These are phyloP conservation scores for Trichoderma cornu-damae DNA, from an alignment of 2,329 filamentous ascomycete genomes.

Conservation along the genomic window DNA sequence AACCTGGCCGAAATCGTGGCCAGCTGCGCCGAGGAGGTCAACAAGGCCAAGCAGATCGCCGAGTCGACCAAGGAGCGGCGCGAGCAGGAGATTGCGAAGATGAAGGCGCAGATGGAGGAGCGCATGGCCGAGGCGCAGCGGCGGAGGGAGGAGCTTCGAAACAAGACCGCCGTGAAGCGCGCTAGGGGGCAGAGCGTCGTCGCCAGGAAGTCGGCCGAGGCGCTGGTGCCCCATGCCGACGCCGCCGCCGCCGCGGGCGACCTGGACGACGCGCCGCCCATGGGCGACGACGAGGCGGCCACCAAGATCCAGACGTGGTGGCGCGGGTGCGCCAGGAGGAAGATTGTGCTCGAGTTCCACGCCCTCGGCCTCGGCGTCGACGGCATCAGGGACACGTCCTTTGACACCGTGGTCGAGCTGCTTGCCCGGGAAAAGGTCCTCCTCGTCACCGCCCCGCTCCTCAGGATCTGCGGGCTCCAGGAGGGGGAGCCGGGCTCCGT, in stretches of 20 bases:
- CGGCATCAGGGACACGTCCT: conserved; percentile 62
- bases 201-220: conserved; percentile 46
- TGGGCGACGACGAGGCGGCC: conserved; percentile 59
- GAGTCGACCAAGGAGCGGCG: conserved; percentile 77
- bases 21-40: conserved; percentile 75
- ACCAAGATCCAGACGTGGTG: conserved; percentile 65
- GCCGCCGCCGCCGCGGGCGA: no score
- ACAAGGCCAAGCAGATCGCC: conserved; percentile 75
- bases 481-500: conserved; percentile 60
- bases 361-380: conserved; percentile 65
- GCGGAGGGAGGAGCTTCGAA: conserved; percentile 60
- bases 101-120: conserved; percentile 72
- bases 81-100: conserved; percentile 64
- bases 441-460: conserved; percentile 58
- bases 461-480: conserved; percentile 64
- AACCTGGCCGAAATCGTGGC: conserved; percentile 78
- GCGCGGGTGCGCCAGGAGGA: conserved; percentile 54
- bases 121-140: conserved; percentile 71
- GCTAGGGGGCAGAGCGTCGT: conserved; percentile 49
- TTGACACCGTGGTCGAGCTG: conserved; percentile 67
- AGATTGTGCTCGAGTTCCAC: conserved; percentile 59
- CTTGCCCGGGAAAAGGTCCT: conserved; percentile 64
- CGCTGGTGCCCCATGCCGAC: conserved; percentile 46
- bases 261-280: conserved; percentile 37
- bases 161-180: conserved; percentile 48